Base-by-base conservation (phyloP, 805 yeast genomes). In the Schwanniomyces polymorphus region DNA sequence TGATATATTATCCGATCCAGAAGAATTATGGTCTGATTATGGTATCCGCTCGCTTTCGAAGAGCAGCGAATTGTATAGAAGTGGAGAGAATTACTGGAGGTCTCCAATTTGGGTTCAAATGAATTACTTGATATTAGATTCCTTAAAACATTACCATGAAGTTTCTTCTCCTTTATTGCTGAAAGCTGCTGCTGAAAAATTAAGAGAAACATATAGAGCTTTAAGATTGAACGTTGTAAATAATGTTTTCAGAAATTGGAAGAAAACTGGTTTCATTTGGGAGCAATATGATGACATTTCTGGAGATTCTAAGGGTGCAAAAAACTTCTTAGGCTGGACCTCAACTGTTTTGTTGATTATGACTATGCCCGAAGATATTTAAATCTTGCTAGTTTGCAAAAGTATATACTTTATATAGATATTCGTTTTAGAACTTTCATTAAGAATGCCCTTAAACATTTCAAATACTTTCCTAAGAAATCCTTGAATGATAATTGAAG, bases 251-350 rank as follows among this genome's bases (percentile, higher is more conserved):
- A 61, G 73, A n/a, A 80, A 87, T 57, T 91, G 95, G 88, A 56
- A 76, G 46, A 61, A 68, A 27, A 86, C 95, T 0, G 97, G 97
- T 0, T 87, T 77, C 59, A 89, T 88, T 5, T 92, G 91, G 86
- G 99, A 94, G 59, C 92, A 90, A 60, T 94, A 94, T 64, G 84
- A 88, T 54, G 92, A 89, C 51, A 61, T 57, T 11, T 81, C 83
- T 7, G 99, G 99, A 1, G 62, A 68, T 2, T 88, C 90, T 2
- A 79, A 80, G 54, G 91, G 97, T 7, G 91, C 92, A 8, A 85
- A 87, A 64, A 92, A 89, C 61, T 94, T 94, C 68, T 74, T 89
- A 37, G 99, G 99, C 1, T 94, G 99, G 99, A 85, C 97, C 0
- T 83, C 96, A 1, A 68, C 90, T 49, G 86, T 88, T 10, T 81